phyloP scores from a whole-genome alignment of 1,284 basidiomycete species.

The Ganoderma meredithae region DNA sequence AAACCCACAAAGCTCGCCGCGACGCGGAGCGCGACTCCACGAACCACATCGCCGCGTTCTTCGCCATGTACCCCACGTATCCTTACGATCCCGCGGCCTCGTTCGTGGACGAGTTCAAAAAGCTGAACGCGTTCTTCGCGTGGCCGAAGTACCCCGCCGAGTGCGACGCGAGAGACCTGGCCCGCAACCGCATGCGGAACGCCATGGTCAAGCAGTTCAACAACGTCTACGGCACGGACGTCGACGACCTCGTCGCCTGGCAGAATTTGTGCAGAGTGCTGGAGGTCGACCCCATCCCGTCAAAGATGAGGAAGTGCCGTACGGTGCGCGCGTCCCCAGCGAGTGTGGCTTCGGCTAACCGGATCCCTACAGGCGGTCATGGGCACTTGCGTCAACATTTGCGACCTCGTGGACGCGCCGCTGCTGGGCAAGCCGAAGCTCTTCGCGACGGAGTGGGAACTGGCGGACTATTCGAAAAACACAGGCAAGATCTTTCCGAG shows the following conservation, averaged over 20 bases:
- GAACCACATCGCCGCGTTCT: constrained; percentile 22
- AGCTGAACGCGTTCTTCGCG: constrained; percentile 10
- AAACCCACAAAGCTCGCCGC: neutral
- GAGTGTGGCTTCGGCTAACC: neutral
- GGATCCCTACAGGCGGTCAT: neutral
- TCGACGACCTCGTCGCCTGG: constrained; percentile 42
- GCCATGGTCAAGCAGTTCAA: constrained; percentile 46
- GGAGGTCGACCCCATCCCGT: constrained; percentile 28
- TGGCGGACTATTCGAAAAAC: constrained; percentile 39
- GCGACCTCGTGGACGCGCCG: constrained; percentile 43
- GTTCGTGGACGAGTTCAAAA: constrained; percentile 23
- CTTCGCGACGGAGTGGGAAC: constrained; percentile 5
- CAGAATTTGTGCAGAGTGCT: constrained; percentile 39
- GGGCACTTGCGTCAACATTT: constrained; percentile 45
- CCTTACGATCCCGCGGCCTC: constrained; percentile 13
- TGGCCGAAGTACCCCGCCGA: neutral
- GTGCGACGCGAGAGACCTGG: neutral
- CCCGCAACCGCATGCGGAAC: constrained; percentile 30
- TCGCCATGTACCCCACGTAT: constrained; percentile 26
- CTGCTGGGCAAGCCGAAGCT: constrained; percentile 17
- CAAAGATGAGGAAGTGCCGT: constrained; percentile 21
- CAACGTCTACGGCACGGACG: constrained; percentile 42
- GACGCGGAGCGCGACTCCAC: neutral
- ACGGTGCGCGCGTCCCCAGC: constrained; percentile 20
- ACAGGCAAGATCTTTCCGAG: constrained; percentile 43